Percentiles rank a stretch among this genome's conserved stretches.
Conservation (phyloP, 179 eudicot genomes). For the Heliamphora pulchella region DNA sequence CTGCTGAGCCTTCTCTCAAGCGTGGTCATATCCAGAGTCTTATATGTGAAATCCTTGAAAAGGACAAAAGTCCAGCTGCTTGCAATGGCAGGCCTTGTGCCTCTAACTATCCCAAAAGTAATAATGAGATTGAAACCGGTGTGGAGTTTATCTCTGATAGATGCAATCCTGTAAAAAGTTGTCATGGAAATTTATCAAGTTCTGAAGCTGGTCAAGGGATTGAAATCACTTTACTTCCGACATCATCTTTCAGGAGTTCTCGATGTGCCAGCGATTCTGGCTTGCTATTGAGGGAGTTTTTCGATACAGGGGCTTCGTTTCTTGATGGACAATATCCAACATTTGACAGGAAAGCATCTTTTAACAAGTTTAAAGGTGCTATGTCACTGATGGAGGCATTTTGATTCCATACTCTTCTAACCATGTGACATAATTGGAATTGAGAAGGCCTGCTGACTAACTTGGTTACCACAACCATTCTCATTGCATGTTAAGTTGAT, state of each 20-base stretch:
- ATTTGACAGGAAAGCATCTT: slow-evolving; percentile 31
- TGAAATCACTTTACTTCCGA: slow-evolving; percentile 40
- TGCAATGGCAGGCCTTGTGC: slow-evolving; percentile 22
- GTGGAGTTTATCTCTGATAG: slow-evolving; percentile 37
- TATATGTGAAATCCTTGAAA: slow-evolving; percentile 45
- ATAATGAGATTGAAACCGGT: slow-evolving; percentile 29
- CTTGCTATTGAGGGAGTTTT: slow-evolving; percentile 38
- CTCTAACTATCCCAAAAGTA: slow-evolving; percentile 15
- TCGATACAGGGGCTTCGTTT: slow-evolving; percentile 29
- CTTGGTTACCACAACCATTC: no score
- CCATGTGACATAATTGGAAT: neutral
- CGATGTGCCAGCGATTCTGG: slow-evolving; percentile 30
- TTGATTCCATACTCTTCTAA: neutral
- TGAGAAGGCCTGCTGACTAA: neutral
- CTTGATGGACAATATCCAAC: slow-evolving; percentile 25
- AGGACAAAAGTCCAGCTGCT: slow-evolving; percentile 24
- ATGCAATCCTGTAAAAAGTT: slow-evolving; percentile 30
- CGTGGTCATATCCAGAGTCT: slow-evolving; percentile 53
- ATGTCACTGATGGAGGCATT: slow-evolving; percentile 21
- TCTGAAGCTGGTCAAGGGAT: slow-evolving; percentile 38
- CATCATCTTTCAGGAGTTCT: slow-evolving; percentile 14
- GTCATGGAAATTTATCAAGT: slow-evolving; percentile 26
- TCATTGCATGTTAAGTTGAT: no score
- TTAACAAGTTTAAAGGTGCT: slow-evolving; percentile 27
- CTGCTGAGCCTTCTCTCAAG: slow-evolving; percentile 69